phyloP scores from a whole-genome alignment of 345 rosid genomes.

The Eucalyptus marginata region DNA sequence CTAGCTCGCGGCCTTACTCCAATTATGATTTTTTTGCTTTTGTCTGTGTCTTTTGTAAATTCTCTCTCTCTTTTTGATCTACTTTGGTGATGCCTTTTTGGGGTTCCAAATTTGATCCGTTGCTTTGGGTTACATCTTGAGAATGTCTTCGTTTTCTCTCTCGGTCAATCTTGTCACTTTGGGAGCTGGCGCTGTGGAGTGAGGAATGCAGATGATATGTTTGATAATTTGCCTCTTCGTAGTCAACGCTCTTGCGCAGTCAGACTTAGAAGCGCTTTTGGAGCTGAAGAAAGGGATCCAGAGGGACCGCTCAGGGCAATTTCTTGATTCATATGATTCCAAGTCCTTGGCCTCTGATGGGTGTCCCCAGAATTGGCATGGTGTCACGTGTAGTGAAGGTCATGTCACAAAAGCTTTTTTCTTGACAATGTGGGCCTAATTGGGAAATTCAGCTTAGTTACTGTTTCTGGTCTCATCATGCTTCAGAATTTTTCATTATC shows the following conservation, averaged over 20 bases:
- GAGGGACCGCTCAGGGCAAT: slow-evolving; percentile 43
- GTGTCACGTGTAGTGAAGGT: slow-evolving; percentile 46
- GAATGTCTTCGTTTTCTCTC: neutral
- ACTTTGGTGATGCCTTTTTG: neutral
- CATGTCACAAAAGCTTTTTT: slow-evolving; percentile 24
- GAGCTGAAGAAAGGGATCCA: slow-evolving; percentile 60
- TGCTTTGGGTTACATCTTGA: neutral
- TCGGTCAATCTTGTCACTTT: neutral
- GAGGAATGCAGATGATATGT: slow-evolving; percentile 48
- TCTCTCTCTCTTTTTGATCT: neutral
- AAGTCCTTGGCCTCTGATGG: slow-evolving; percentile 48
- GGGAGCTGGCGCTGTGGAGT: neutral
- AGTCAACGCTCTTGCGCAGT: slow-evolving; percentile 25
- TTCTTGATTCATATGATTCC: slow-evolving; percentile 56
- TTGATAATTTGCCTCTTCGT: slow-evolving; percentile 20
- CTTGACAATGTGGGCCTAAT: slow-evolving; percentile 44
- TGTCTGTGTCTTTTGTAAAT: neutral
- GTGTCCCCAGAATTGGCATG: slow-evolving; percentile 71
- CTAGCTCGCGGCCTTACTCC: neutral
- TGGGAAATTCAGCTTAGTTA: slow-evolving; percentile 59
- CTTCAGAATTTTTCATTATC: slow-evolving; percentile 55
- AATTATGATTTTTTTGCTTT: neutral
- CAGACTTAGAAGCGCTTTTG: slow-evolving; percentile 70
- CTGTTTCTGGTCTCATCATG: slow-evolving; percentile 34
- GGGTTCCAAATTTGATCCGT: neutral